phyloP scores from a whole-genome alignment of 208 protist genomes.

The Crithidia sp. region DNA sequence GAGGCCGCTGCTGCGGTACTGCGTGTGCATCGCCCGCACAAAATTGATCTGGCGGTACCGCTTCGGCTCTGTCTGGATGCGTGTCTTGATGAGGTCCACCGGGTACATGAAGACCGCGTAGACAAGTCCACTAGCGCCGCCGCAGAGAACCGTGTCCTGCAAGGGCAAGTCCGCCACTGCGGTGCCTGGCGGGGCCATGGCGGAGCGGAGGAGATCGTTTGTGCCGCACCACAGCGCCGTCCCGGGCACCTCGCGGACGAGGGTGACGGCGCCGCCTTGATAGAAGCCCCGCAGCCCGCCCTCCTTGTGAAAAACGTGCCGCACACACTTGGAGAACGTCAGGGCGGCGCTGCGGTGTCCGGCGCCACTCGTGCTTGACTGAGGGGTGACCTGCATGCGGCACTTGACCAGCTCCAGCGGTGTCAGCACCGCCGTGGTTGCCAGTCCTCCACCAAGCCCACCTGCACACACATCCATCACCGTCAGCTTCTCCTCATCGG shows the following conservation, averaged over 20 bases:
- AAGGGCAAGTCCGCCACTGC: constrained; percentile 35
- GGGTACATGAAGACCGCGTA: constrained; percentile 79
- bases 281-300: constrained; percentile 56
- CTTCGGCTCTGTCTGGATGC: constrained; percentile 73
- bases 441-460: constrained; percentile 60
- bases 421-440: constrained; percentile 55
- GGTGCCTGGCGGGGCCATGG: constrained; percentile 32
- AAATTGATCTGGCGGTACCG: constrained; percentile 33
- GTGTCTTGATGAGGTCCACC: constrained; percentile 81
- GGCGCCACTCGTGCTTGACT: constrained; percentile 8
- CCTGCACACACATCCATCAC: constrained; percentile 42
- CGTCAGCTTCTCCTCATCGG: constrained; percentile 38
- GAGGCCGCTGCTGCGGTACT: constrained; percentile 59
- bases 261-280: constrained; percentile 58
- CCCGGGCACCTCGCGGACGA: constrained; percentile 79
- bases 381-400: constrained; percentile 54
- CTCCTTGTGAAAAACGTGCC: constrained; percentile 12
- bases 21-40: constrained; percentile 23
- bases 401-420: constrained; percentile 87
- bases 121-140: constrained; percentile 54
- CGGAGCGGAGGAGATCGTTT: constrained; percentile 57
- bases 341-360: constrained; percentile 38
- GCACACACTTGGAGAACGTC: constrained; percentile 28
- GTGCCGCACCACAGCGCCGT: constrained; percentile 77
- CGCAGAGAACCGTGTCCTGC: constrained; percentile 55